These are phyloP conservation scores for Aureobasidium sp. DNA, from an alignment of 2,329 filamentous ascomycete genomes.

Conservation along the genomic window DNA sequence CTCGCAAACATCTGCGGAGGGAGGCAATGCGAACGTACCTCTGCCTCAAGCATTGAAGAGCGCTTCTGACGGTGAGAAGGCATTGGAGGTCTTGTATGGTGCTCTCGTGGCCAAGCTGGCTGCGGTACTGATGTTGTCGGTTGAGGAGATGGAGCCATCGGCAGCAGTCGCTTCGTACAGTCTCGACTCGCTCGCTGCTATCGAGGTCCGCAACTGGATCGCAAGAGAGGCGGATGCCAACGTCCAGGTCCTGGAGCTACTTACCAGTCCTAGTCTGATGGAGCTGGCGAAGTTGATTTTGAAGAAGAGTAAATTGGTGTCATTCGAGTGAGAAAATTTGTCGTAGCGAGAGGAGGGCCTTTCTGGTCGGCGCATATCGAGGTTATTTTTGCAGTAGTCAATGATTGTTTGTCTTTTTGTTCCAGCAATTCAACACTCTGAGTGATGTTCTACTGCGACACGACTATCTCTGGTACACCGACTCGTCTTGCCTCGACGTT, in stretches of 20 bases:
- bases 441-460: neutral
- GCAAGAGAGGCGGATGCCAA: conserved; percentile 4
- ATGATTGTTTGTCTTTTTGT: no score
- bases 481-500: conserved; percentile 45
- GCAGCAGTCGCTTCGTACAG: conserved; percentile 13
- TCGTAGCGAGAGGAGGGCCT: no score
- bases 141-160: conserved; percentile 10
- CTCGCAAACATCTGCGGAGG: neutral
- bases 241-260: conserved; percentile 1
- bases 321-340: neutral
- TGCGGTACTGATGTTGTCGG: neutral
- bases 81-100: neutral
- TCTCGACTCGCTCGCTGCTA: conserved; percentile 18
- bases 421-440: neutral
- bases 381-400: no score
- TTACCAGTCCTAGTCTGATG: conserved; percentile 1
- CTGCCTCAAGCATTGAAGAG: neutral
- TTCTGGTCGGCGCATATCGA: neutral
- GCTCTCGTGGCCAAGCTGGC: conserved; percentile 10
- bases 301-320: conserved; percentile 4
- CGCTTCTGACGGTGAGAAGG: neutral
- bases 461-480: conserved; percentile 22
- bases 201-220: conserved; percentile 15
- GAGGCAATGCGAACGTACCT: neutral
- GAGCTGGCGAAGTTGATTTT: conserved; percentile 4